Percentiles rank a stretch among this genome's conserved stretches.
Evolutionary conservation across 805 yeast genomes (phyloP).

Genomic region (Saccharomycopsis amapae): DNA sequence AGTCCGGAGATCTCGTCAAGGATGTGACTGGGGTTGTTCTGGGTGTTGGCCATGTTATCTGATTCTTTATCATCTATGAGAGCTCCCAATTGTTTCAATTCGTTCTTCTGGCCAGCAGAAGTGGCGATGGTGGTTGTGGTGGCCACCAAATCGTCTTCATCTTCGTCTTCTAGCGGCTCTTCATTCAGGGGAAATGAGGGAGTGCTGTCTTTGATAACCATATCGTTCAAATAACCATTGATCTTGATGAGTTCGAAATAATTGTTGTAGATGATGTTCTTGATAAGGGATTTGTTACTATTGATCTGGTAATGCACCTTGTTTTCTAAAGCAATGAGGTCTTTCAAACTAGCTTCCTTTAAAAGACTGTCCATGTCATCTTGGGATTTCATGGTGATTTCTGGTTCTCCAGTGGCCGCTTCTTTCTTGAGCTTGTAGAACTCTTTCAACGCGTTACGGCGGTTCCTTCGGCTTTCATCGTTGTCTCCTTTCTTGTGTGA

Average conservation of each 20-base stretch:
- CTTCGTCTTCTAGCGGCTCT: too few relatives aligned
- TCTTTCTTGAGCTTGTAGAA: conserved; percentile 26
- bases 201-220: conserved; percentile 12
- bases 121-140: neutral
- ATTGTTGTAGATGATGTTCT: conserved; percentile 21
- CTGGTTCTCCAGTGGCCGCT: conserved; percentile 24
- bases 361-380: conserved; percentile 18
- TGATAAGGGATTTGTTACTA: conserved; percentile 18
- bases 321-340: conserved; percentile 19
- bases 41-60: neutral
- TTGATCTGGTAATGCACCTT: conserved; percentile 16
- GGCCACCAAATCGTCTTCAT: neutral
- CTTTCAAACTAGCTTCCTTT: conserved; percentile 22
- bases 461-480: conserved; percentile 19
- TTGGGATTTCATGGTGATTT: conserved; percentile 23
- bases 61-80: conserved; percentile 1
- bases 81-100: conserved; percentile 6
- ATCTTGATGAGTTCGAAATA: conserved; percentile 20
- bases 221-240: conserved; percentile 16
- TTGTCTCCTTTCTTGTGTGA: conserved; percentile 24
- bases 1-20: too few relatives aligned
- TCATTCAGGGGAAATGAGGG: neutral
- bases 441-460: conserved; percentile 23
- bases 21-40: neutral
- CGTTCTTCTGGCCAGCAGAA: neutral